Percentiles rank a stretch among this genome's conserved stretches.
These are phyloP conservation scores for Penicillium polonicum DNA, from an alignment of 2,329 filamentous ascomycete species.

Conservation along the genomic window DNA sequence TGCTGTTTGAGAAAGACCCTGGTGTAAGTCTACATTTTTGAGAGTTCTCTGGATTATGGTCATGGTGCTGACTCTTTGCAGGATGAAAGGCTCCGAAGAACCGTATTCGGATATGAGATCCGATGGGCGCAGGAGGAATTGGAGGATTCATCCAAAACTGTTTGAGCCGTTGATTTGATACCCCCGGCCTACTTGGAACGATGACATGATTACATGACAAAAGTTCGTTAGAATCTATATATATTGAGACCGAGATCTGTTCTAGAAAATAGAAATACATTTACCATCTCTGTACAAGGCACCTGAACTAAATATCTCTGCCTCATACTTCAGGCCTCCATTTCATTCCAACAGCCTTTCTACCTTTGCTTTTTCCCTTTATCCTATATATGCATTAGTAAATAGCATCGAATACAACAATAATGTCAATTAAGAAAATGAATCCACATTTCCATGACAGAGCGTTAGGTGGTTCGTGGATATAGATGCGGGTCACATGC, in stretches of 20 bases:
- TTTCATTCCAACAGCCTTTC: not conserved
- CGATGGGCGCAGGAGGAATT: slow-evolving; percentile 55
- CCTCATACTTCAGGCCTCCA: not conserved
- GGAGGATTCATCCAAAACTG: slow-evolving; percentile 8
- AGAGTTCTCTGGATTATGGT: not conserved
- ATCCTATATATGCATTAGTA: not conserved
- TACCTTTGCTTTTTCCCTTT: not conserved
- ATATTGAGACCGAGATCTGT: not conserved
- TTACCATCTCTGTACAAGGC: not conserved
- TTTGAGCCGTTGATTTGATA: slow-evolving; percentile 14
- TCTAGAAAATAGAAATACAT: not conserved
- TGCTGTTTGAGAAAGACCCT: slow-evolving; percentile 85
- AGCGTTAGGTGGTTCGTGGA: not conserved
- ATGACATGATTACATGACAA: slow-evolving; percentile 13
- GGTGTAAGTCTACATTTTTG: slow-evolving; percentile 54
- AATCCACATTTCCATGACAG: not conserved
- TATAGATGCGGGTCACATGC: slow-evolving; percentile 21
- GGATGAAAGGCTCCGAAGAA: slow-evolving; percentile 77
- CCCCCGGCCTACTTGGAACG: slow-evolving; percentile 2
- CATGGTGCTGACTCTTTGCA: slow-evolving; percentile 29
- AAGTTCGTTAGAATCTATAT: slow-evolving; percentile 8
- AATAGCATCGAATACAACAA: not conserved
- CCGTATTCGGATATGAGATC: slow-evolving; percentile 75
- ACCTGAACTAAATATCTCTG: not conserved
- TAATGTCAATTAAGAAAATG: not conserved